Evolutionary conservation across 768 basidiomycete species (phyloP).

Genomic region (Pleurotus eryngii): DNA sequence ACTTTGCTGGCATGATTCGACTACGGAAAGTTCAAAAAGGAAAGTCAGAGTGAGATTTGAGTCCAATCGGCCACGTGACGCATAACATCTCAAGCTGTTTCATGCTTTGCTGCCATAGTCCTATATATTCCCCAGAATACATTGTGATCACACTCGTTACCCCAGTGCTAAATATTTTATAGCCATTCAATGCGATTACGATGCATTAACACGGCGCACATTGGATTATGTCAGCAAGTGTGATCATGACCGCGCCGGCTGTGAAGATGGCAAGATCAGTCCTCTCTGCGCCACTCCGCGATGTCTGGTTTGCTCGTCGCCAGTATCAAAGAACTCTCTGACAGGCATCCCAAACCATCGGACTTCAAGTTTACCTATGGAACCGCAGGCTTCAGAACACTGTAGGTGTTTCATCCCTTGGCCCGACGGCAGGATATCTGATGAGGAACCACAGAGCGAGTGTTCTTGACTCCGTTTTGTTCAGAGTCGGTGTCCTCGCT

Average conservation of each 20-base stretch:
- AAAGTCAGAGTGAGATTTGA: background rate
- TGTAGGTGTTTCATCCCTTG: slow-evolving; percentile 48
- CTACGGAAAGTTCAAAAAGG: slow-evolving; percentile 3
- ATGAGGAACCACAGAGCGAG: slow-evolving; percentile 44
- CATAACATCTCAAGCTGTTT: too few relatives aligned
- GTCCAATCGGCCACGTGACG: too few relatives aligned
- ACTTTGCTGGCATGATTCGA: slow-evolving; percentile 66
- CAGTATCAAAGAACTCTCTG: slow-evolving; percentile 45
- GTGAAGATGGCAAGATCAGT: too few relatives aligned
- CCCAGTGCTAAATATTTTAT: too few relatives aligned
- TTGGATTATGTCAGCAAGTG: too few relatives aligned
- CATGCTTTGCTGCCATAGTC: too few relatives aligned
- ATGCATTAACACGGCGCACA: too few relatives aligned
- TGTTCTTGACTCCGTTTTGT: slow-evolving; percentile 85
- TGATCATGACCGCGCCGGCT: too few relatives aligned
- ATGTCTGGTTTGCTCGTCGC: slow-evolving; percentile 40
- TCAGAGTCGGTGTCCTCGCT: slow-evolving; percentile 89
- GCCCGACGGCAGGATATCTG: slow-evolving; percentile 2
- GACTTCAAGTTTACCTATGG: slow-evolving; percentile 80
- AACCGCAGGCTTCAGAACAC: slow-evolving; percentile 90
- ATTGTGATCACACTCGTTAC: too few relatives aligned
- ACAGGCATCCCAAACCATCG: slow-evolving; percentile 70
- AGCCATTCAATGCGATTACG: too few relatives aligned
- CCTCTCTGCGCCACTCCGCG: too few relatives aligned
- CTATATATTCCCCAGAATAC: too few relatives aligned